phyloP scores from a whole-genome alignment of 306 rosid species.

The Urtica urens region DNA sequence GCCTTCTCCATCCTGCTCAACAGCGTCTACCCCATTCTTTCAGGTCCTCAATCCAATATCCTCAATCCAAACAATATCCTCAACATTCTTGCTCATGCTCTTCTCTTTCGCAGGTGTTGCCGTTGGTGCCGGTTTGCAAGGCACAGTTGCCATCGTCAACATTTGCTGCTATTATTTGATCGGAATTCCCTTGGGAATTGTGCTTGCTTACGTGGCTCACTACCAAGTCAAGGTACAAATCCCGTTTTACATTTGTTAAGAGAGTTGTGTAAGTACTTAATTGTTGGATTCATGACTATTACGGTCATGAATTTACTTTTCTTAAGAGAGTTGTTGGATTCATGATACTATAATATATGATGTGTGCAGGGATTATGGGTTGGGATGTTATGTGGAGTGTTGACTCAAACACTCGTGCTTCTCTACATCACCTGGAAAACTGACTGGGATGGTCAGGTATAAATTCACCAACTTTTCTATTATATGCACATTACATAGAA shows the following conservation, averaged over 20 bases:
- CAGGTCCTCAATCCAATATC: constrained; percentile 28
- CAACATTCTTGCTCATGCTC: background rate
- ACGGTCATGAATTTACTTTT: background rate
- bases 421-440: constrained; percentile 2
- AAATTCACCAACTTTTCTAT: background rate
- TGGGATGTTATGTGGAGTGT: constrained; percentile 16
- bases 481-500: too few relatives aligned
- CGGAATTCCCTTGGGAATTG: constrained; percentile 10
- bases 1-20: constrained; percentile 43
- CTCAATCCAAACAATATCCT: too few relatives aligned
- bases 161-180: constrained; percentile 13
- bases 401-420: constrained; percentile 11
- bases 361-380: constrained; percentile 14
- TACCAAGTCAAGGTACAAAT: constrained; percentile 12
- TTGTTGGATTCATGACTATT: background rate
- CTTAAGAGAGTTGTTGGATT: too few relatives aligned
- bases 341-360: background rate
- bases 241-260: too few relatives aligned
- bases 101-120: constrained; percentile 14
- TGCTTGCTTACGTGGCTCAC: constrained; percentile 10
- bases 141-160: constrained; percentile 9
- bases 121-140: constrained; percentile 15
- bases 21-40: constrained; percentile 47
- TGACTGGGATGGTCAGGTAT: constrained; percentile 7
- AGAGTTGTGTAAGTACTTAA: too few relatives aligned